Percentiles rank a stretch among this genome's conserved stretches.
Conservation (phyloP, 306 rosid species). For the Cucumis melo region DNA sequence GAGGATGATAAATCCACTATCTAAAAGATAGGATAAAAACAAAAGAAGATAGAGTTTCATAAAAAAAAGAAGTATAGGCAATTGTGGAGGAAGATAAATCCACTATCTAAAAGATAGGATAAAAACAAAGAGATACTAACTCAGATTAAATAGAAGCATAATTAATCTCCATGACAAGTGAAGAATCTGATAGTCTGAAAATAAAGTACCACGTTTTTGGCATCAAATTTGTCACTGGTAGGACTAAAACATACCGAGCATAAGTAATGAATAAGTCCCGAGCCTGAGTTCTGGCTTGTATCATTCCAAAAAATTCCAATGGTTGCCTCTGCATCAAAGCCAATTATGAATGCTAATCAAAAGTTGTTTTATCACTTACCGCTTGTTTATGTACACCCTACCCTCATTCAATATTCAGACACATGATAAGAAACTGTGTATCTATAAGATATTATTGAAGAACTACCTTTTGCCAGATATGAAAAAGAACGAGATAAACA, state of each 20-base stretch:
- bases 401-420: neutral
- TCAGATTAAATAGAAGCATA: neutral
- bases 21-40: neutral
- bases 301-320: conserved; percentile 67
- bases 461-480: conserved; percentile 86
- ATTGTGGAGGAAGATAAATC: neutral
- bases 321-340: conserved; percentile 59
- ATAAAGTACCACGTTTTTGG: neutral
- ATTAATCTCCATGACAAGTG: neutral
- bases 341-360: neutral
- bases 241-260: conserved; percentile 43
- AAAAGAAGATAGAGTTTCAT: neutral
- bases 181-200: neutral
- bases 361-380: conserved; percentile 6
- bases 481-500: conserved; percentile 88
- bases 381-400: neutral
- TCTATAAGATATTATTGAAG: conserved; percentile 8
- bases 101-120: neutral
- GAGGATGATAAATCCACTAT: neutral
- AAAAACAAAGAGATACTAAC: neutral
- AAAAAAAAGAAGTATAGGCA: neutral
- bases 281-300: conserved; percentile 60
- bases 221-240: neutral
- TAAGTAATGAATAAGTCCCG: conserved; percentile 70
- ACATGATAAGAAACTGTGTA: neutral